Evolutionary conservation across 441 rosid species (phyloP).

Genomic region (Populus tomentosa): DNA sequence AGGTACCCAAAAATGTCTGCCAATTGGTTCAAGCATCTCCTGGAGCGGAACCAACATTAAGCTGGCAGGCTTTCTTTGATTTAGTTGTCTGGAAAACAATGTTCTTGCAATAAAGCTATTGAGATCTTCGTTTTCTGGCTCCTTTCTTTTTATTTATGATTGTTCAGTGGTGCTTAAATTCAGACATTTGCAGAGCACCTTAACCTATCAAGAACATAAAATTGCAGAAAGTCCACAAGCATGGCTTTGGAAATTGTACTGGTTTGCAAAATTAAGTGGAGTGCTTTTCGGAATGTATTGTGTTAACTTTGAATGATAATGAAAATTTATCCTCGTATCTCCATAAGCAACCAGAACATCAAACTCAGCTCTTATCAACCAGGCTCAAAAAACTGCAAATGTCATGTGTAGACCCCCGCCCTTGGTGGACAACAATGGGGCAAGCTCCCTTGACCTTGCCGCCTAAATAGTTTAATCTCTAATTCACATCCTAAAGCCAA

Average conservation of each 20-base stretch:
- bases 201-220: not conserved
- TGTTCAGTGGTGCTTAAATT: not conserved
- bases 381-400: not conserved
- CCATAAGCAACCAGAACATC: not conserved
- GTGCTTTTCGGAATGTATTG: not conserved
- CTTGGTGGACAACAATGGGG: not conserved
- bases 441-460: not conserved
- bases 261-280: not conserved
- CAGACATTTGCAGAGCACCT: not conserved
- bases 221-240: not conserved
- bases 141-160: not conserved
- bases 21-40: slow-evolving; percentile 72
- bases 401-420: not conserved
- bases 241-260: not conserved
- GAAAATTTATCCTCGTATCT: not conserved
- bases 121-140: not conserved
- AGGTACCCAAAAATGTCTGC: slow-evolving; percentile 93
- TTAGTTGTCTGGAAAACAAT: not conserved
- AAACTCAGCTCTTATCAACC: not conserved
- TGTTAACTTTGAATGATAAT: not conserved
- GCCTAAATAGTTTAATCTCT: not conserved
- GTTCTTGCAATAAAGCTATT: slow-evolving; percentile 1
- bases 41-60: slow-evolving; percentile 33
- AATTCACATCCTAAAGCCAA: not conserved
- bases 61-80: not conserved